A percentile compares a stretch with the other conserved stretches of the same genome.
phyloP scores from a whole-genome alignment of 352 stramenopile species.

The Globisporangium paddicum region DNA sequence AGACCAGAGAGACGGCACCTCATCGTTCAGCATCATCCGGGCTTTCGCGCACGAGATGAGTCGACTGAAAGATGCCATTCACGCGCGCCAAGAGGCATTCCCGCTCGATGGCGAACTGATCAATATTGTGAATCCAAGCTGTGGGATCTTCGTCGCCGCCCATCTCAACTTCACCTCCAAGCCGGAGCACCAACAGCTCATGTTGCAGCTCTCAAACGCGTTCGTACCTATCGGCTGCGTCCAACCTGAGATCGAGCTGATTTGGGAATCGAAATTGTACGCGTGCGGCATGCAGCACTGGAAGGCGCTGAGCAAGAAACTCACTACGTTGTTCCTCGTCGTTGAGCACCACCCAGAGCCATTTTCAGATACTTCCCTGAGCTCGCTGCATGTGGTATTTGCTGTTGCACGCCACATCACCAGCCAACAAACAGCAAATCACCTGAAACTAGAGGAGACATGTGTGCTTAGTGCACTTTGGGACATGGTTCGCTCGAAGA shows the following conservation, averaged over 20 bases:
- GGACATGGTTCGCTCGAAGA: constrained; percentile 37
- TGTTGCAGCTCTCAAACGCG: constrained; percentile 35
- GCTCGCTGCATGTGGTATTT: constrained; percentile 22
- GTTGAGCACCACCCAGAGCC: constrained; percentile 22
- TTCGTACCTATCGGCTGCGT: constrained; percentile 41
- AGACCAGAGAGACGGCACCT: neutral
- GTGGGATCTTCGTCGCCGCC: constrained; percentile 32
- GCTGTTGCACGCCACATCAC: constrained; percentile 19
- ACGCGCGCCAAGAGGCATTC: constrained; percentile 26
- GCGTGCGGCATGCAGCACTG: constrained; percentile 39
- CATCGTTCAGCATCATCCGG: constrained; percentile 17
- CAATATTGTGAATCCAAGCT: constrained; percentile 28
- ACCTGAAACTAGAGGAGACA: constrained; percentile 32
- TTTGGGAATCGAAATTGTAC: constrained; percentile 33
- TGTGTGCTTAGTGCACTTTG: constrained; percentile 43
- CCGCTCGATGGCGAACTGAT: constrained; percentile 28
- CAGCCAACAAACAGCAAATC: constrained; percentile 6
- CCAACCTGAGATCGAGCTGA: constrained; percentile 20
- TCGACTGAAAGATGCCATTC: constrained; percentile 41
- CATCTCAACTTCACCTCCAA: constrained; percentile 25
- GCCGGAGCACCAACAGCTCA: constrained; percentile 30
- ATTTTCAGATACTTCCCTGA: constrained; percentile 15
- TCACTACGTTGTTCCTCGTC: constrained; percentile 26
- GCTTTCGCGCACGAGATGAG: constrained; percentile 39
- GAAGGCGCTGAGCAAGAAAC: constrained; percentile 34